Evolutionary conservation across 352 stramenopile genomes (phyloP).

Genomic region (Lagenidium giganteum): DNA sequence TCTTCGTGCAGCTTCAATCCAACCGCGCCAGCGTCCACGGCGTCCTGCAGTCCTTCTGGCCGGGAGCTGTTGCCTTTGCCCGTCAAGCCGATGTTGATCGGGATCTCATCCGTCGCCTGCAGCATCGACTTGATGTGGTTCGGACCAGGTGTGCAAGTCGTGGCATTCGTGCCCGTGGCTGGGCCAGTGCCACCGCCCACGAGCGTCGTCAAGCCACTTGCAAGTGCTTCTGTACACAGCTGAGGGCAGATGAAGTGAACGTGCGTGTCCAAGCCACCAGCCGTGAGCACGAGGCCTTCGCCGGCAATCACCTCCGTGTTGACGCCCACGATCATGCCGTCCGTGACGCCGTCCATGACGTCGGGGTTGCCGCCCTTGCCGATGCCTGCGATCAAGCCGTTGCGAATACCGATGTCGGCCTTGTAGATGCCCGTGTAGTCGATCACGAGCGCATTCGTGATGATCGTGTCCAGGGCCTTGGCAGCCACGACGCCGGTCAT

Average conservation of each 20-base stretch:
- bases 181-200: slow-evolving; percentile 90
- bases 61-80: slow-evolving; percentile 95
- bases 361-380: slow-evolving; percentile 97
- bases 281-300: slow-evolving; percentile 95
- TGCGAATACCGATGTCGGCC: slow-evolving; percentile 94
- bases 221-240: slow-evolving; percentile 91
- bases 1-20: slow-evolving; percentile 98
- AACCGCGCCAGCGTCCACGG: slow-evolving; percentile 87
- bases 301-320: slow-evolving; percentile 96
- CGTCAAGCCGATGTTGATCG: slow-evolving; percentile 97
- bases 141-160: slow-evolving; percentile 95
- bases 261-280: slow-evolving; percentile 94
- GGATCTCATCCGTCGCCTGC: slow-evolving; percentile 88
- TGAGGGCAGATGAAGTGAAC: slow-evolving; percentile 97
- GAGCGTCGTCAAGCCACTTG: slow-evolving; percentile 90
- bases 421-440: slow-evolving; percentile 96
- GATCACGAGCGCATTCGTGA: slow-evolving; percentile 96
- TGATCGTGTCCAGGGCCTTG: slow-evolving; percentile 91
- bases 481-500: slow-evolving; percentile 31
- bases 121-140: slow-evolving; percentile 96
- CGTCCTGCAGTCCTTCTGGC: slow-evolving; percentile 82
- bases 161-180: slow-evolving; percentile 92
- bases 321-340: slow-evolving; percentile 85
- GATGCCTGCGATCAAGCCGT: slow-evolving; percentile 93
- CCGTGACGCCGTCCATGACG: slow-evolving; percentile 90